phyloP scores from a whole-genome alignment of 2,329 filamentous ascomycete genomes.

The Aspergillus quadricinctus region DNA sequence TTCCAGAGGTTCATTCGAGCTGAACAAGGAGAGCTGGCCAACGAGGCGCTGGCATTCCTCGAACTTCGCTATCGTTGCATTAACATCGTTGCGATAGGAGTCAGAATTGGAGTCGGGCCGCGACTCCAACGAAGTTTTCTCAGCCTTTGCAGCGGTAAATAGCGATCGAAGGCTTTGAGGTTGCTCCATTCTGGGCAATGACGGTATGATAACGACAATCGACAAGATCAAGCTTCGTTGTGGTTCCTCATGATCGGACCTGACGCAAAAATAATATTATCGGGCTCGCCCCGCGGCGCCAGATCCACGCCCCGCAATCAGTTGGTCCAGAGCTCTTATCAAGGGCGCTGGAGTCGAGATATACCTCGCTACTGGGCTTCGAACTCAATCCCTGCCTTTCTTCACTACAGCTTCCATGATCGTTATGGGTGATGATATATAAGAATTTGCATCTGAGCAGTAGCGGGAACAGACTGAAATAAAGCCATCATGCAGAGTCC shows the following conservation, averaged over 20 bases:
- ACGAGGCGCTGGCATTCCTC: slow-evolving; percentile 67
- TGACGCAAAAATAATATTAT: slow-evolving; percentile 12
- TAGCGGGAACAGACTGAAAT: neutral
- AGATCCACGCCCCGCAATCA: neutral
- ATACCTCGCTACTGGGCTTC: neutral
- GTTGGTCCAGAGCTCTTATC: neutral
- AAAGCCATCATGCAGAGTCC: neutral
- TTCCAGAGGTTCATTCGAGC: slow-evolving; percentile 80
- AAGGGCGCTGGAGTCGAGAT: neutral
- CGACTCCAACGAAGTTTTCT: slow-evolving; percentile 56
- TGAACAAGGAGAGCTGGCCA: slow-evolving; percentile 74
- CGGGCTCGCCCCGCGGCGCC: slow-evolving; percentile 10
- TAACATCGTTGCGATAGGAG: slow-evolving; percentile 64
- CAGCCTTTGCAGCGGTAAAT: slow-evolving; percentile 52
- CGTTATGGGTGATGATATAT: neutral
- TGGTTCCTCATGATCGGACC: slow-evolving; percentile 14
- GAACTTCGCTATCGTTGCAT: slow-evolving; percentile 65
- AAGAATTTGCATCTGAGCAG: neutral
- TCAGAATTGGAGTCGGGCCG: slow-evolving; percentile 62
- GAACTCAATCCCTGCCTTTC: neutral
- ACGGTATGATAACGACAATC: neutral
- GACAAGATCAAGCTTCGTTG: slow-evolving; percentile 18
- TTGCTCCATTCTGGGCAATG: slow-evolving; percentile 39
- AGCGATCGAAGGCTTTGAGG: slow-evolving; percentile 53
- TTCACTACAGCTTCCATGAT: neutral